Evolutionary conservation across 768 basidiomycete genomes (phyloP).

Genomic region (Dioszegia aurantiaca): DNA sequence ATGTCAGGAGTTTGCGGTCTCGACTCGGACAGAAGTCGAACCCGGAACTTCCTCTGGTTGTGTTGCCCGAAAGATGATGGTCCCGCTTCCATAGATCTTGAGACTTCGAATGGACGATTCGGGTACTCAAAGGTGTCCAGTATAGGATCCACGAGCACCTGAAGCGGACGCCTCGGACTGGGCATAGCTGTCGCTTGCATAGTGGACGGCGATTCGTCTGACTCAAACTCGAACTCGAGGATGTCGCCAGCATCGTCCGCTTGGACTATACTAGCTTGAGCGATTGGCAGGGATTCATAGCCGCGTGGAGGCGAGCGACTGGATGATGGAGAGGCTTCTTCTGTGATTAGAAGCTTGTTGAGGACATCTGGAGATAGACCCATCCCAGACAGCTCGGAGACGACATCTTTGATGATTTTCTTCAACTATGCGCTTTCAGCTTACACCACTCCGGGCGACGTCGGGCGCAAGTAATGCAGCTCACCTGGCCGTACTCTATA

Average conservation of each 20-base stretch:
- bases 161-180: slow-evolving; percentile 12
- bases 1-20: not conserved
- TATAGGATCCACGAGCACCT: slow-evolving; percentile 31
- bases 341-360: slow-evolving; percentile 53
- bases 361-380: slow-evolving; percentile 59
- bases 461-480: not conserved
- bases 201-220: slow-evolving; percentile 28
- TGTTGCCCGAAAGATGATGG: slow-evolving; percentile 12
- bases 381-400: slow-evolving; percentile 68
- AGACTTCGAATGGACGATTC: not conserved
- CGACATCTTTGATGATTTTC: slow-evolving; percentile 80
- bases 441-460: not conserved
- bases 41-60: slow-evolving; percentile 34
- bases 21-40: slow-evolving; percentile 31
- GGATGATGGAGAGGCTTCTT: slow-evolving; percentile 16
- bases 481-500: slow-evolving; percentile 78
- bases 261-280: not conserved
- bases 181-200: slow-evolving; percentile 7
- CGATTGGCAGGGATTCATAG: not conserved
- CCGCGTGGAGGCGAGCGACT: not conserved
- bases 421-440: slow-evolving; percentile 63
- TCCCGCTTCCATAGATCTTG: slow-evolving; percentile 6
- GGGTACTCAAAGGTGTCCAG: slow-evolving; percentile 8
- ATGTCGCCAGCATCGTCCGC: slow-evolving; percentile 31
- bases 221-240: slow-evolving; percentile 47